Conservation (phyloP, 805 yeast species). For the Myxozyma neglecta region DNA sequence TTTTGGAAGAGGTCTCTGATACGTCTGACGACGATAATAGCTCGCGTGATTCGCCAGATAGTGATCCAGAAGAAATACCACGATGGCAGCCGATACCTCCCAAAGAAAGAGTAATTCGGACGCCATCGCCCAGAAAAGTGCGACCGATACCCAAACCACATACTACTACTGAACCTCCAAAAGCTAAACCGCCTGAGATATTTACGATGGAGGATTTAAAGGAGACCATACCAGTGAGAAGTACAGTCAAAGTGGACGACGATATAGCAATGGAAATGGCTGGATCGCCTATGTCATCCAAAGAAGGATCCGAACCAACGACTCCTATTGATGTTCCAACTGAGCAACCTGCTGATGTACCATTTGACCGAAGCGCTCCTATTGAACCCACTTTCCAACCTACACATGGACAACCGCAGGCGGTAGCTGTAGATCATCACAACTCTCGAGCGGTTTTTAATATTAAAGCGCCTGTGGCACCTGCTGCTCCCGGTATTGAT, state of each 20-base stretch:
- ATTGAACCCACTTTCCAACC: not conserved
- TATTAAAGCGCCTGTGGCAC: constrained; percentile 34
- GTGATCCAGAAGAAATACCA: not conserved
- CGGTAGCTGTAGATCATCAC: constrained; percentile 29
- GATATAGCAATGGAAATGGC: constrained; percentile 21
- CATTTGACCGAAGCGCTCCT: constrained; percentile 27
- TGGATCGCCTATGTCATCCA: constrained; percentile 3
- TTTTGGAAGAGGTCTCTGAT: not conserved
- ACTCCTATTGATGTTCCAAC: not conserved
- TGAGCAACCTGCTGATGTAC: not conserved
- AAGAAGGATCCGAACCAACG: not conserved
- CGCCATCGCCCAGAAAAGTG: constrained; percentile 13
- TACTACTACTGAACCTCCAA: constrained; percentile 34
- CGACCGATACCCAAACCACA: not conserved
- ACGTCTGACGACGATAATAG: not conserved
- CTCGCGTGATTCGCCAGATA: constrained; percentile 2
- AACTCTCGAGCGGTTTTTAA: constrained; percentile 28
- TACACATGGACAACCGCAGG: not conserved
- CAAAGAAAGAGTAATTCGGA: not conserved
- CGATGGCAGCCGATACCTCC: constrained; percentile 1
- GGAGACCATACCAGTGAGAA: constrained; percentile 4
- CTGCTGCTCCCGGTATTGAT: constrained; percentile 24
- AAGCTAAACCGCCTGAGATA: constrained; percentile 30
- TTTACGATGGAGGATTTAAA: constrained; percentile 36
- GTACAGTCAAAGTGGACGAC: not conserved